Percentiles rank a stretch among this genome's conserved stretches.
Conservation (phyloP, 148 eudicot genomes). For the Bassia scoparia region DNA sequence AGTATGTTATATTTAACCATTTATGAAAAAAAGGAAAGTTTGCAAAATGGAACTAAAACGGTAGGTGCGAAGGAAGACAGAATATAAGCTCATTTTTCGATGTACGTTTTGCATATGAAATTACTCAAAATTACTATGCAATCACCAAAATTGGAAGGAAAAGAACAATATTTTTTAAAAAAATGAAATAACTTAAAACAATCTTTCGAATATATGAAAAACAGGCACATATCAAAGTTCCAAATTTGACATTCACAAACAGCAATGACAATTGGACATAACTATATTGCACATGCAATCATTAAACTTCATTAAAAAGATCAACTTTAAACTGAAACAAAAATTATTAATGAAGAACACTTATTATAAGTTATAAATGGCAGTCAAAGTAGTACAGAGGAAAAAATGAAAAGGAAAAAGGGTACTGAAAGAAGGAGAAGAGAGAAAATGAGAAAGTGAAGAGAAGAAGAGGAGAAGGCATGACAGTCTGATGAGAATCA, state of each 20-base stretch:
- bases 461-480: constrained; percentile 9
- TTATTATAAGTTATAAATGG: too few relatives aligned
- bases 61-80: neutral
- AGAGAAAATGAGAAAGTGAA: constrained; percentile 6
- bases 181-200: too few relatives aligned
- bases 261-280: too few relatives aligned
- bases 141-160: neutral
- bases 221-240: neutral
- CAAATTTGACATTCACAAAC: too few relatives aligned
- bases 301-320: too few relatives aligned
- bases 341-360: too few relatives aligned
- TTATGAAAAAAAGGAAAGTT: neutral
- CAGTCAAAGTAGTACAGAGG: neutral
- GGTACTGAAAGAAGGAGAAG: constrained; percentile 12
- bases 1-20: neutral
- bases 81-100: neutral
- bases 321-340: too few relatives aligned
- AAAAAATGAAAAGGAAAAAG: neutral
- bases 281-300: too few relatives aligned
- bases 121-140: neutral
- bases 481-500: constrained; percentile 1
- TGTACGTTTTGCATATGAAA: constrained; percentile 10
- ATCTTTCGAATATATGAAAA: neutral
- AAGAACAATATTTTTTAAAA: neutral
- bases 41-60: neutral